A percentile compares a stretch with the other conserved stretches of the same genome.
phyloP scores from a whole-genome alignment of 1,284 basidiomycete genomes.

The Ceratobasidium papillatum region DNA sequence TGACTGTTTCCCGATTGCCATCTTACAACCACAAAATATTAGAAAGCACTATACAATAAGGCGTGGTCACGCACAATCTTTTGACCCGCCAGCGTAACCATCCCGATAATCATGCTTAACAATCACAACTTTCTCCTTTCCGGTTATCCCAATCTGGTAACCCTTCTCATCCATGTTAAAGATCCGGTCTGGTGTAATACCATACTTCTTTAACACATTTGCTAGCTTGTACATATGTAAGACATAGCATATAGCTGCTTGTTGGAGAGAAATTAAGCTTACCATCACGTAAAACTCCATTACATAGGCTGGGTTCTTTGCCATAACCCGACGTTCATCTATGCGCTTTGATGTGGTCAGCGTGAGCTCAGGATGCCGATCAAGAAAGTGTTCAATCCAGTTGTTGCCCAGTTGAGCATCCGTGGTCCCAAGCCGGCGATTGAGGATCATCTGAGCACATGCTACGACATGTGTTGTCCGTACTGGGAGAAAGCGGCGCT shows the following conservation, averaged over 20 bases:
- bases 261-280: neutral
- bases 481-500: slow-evolving; percentile 1
- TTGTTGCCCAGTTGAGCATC: neutral
- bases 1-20: slow-evolving; percentile 18
- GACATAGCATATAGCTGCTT: neutral
- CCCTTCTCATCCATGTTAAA: slow-evolving; percentile 40
- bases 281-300: slow-evolving; percentile 26
- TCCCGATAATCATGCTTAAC: neutral
- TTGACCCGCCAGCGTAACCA: slow-evolving; percentile 8
- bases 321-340: slow-evolving; percentile 6
- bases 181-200: neutral
- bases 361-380: slow-evolving; percentile 12
- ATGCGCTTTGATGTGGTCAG: slow-evolving; percentile 4
- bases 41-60: neutral
- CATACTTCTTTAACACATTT: slow-evolving; percentile 7
- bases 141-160: slow-evolving; percentile 19
- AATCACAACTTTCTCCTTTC: slow-evolving; percentile 6
- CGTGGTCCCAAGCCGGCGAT: neutral
- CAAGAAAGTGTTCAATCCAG: neutral
- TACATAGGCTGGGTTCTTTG: slow-evolving; percentile 15
- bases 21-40: neutral
- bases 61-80: neutral
- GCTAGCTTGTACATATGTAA: neutral
- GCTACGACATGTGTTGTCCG: neutral
- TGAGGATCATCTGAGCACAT: neutral